These are phyloP conservation scores for Pseudozyma flocculosa DNA, from an alignment of 1,284 basidiomycete species.

Conservation along the genomic window DNA sequence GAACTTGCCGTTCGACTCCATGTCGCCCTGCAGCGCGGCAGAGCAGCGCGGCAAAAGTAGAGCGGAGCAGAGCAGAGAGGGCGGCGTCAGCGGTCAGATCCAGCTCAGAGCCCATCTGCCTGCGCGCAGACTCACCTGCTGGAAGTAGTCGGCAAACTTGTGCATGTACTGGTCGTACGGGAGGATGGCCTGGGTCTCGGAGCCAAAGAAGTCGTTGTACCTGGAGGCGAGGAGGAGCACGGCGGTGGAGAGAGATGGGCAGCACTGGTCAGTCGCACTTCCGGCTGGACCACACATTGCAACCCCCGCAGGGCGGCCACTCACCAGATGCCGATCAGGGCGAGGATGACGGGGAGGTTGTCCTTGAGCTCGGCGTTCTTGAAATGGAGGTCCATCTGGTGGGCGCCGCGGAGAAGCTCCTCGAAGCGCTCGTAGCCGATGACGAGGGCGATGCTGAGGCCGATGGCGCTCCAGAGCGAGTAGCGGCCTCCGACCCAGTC, in stretches of 20 bases:
- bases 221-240: no score
- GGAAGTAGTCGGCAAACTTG: conserved; percentile 99
- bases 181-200: conserved; percentile 90
- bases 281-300: no score
- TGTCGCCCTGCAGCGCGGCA: conserved; percentile 70
- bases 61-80: no score
- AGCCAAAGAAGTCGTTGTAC: conserved; percentile 95
- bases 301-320: neutral
- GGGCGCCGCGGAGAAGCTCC: conserved; percentile 83
- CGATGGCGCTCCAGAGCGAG: conserved; percentile 97
- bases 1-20: conserved; percentile 98
- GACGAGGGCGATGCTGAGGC: conserved; percentile 86
- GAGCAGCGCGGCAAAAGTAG: no score
- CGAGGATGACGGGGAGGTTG: conserved; percentile 89
- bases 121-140: conserved; percentile 76
- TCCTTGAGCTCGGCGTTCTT: conserved; percentile 80
- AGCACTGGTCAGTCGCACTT: no score
- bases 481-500: conserved; percentile 99
- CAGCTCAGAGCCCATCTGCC: no score
- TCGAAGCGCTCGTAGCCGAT: conserved; percentile 95
- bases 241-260: no score
- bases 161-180: conserved; percentile 99
- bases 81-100: no score
- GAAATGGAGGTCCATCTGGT: conserved; percentile 98
- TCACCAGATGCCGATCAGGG: conserved; percentile 84